Base-by-base conservation (phyloP, 768 basidiomycete genomes). In the Trametes cinnabarina region DNA sequence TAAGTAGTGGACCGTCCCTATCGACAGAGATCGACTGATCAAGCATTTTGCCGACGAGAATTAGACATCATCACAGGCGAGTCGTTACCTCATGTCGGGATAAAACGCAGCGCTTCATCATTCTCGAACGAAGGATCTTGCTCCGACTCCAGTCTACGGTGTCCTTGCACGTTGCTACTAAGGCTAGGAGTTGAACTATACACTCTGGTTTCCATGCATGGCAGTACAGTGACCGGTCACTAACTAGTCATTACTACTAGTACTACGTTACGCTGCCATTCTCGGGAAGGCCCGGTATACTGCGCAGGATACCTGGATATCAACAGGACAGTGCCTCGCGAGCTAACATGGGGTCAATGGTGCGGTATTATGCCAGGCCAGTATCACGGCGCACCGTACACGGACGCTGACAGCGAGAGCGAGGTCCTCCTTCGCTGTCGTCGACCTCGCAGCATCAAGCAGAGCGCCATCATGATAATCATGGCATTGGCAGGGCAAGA, bases 401-500 rank as follows among this genome's bases (percentile, higher is more conserved):
- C 25, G 14, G 19, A 26, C 44, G 22, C 44, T 26, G 30, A 32
- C 30, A 32, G 12, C 26, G 44, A 14, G 44, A 26, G 23, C 44
- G 44, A 46, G 44, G 12, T 26, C 23, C 23, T 12, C 25, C 44
- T 20, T 46, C 30, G 7, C 30, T 32, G 30, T 48, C 54, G 37
- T 40, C 7, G 23, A 19, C 32, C n/a, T 47, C 54, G 54, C 54
- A 55, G 54, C 44, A 55, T 55, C 54, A 55, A 35, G 25, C 23
- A n/a, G 47, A 37, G 54, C 46, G 46, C 19, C 54, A 55, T 55
- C 54, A 55, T 55, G 46, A 55, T 55, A 20, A 55, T 55, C 54
- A 47, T 54, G 53, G 46, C 53, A 54, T 41, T 54, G 53, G 46
- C 53, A 54, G 26, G n/a, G 32, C 43, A 32, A 40, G 44, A 25